Conservation (phyloP, 345 rosid genomes). For the Nasturtium officinale region DNA sequence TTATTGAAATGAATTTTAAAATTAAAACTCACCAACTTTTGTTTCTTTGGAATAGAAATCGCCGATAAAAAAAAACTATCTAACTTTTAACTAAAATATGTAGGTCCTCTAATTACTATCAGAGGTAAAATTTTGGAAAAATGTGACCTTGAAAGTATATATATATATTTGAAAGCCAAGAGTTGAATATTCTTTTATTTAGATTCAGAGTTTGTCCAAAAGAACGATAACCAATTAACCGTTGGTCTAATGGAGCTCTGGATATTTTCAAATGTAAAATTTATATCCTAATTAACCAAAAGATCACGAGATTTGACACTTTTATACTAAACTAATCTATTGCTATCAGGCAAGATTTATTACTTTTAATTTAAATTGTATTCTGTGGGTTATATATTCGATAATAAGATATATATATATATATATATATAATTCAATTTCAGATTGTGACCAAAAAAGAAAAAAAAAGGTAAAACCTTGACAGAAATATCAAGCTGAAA, state of each 20-base stretch:
- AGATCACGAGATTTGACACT: not conserved
- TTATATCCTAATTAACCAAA: not conserved
- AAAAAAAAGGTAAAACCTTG: conserved; percentile 3
- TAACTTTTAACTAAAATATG: not conserved
- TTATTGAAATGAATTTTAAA: no score
- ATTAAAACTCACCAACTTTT: no score
- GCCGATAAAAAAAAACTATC: no score
- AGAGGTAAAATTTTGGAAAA: not conserved
- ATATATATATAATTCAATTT: not conserved
- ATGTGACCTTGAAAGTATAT: not conserved
- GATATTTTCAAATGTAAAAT: not conserved
- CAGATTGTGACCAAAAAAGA: not conserved
- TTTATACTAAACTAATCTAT: not conserved
- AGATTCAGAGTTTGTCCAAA: not conserved
- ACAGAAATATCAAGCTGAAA: conserved; percentile 33
- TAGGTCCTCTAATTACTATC: not conserved
- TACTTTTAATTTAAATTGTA: not conserved
- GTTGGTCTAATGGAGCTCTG: not conserved
- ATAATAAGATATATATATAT: not conserved
- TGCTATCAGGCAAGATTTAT: not conserved
- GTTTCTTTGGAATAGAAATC: no score
- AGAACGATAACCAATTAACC: not conserved
- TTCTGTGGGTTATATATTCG: not conserved
- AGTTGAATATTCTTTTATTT: not conserved
- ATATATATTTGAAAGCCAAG: not conserved